Conservation (phyloP, 345 rosid species). For the Ceriops decandra region DNA sequence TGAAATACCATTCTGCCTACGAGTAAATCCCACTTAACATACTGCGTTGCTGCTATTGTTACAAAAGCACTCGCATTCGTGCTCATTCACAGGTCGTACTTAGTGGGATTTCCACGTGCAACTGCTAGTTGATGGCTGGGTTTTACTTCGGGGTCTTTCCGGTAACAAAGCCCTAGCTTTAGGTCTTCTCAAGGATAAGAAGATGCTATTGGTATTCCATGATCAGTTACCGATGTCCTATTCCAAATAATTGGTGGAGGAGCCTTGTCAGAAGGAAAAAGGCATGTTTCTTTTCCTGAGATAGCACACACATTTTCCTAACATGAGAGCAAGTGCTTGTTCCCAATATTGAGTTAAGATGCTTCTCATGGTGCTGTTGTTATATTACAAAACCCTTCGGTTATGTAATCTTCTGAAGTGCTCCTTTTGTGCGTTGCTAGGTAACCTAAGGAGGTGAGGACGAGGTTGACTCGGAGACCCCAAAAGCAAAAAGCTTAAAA, state of each 20-base stretch:
- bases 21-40: no score
- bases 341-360: background rate
- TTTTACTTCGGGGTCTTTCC: slow-evolving; percentile 32
- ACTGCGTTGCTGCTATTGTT: slow-evolving; percentile 1
- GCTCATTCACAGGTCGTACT: slow-evolving; percentile 15
- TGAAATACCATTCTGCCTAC: no score
- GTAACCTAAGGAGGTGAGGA: slow-evolving; percentile 17
- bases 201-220: slow-evolving; percentile 14
- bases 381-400: background rate
- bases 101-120: slow-evolving; percentile 31
- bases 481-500: slow-evolving; percentile 19
- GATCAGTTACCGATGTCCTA: background rate
- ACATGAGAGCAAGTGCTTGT: background rate
- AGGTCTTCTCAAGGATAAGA: slow-evolving; percentile 27
- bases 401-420: background rate
- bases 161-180: slow-evolving; percentile 29
- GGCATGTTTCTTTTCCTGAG: slow-evolving; percentile 6
- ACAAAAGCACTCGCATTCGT: slow-evolving; percentile 16
- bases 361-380: slow-evolving; percentile 9
- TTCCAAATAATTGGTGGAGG: background rate
- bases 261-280: slow-evolving; percentile 7
- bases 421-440: slow-evolving; percentile 23
- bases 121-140: slow-evolving; percentile 19
- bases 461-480: slow-evolving; percentile 28
- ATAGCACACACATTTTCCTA: slow-evolving; percentile 2